Evolutionary conservation across 139 green algal genomes (phyloP).

Genomic region (Micromonas commoda): DNA sequence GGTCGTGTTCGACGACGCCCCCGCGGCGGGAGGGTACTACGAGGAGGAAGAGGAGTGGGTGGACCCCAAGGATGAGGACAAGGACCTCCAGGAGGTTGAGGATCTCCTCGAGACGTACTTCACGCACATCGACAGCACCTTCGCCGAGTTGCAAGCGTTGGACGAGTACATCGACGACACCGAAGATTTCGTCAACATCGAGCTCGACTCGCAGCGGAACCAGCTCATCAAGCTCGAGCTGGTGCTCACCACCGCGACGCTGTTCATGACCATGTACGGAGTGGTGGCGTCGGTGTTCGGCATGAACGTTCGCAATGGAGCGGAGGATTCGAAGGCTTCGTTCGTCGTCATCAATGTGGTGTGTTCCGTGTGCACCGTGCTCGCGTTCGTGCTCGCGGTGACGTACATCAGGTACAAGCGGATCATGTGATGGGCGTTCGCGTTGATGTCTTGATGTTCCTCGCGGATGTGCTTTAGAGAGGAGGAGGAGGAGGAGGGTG

Average conservation of each 20-base stretch:
- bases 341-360: conserved; percentile 5
- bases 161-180: conserved; percentile 94
- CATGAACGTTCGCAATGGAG: conserved; percentile 75
- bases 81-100: conserved; percentile 31
- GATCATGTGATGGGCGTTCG: not conserved
- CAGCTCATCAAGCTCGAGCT: conserved; percentile 67
- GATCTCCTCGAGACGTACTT: conserved; percentile 28
- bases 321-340: not conserved
- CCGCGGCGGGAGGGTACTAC: not conserved
- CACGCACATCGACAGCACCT: conserved; percentile 20
- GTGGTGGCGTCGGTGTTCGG: conserved; percentile 79
- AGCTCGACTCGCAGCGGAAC: conserved; percentile 74
- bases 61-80: conserved; percentile 22
- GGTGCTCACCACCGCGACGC: conserved; percentile 71
- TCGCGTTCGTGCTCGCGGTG: not conserved
- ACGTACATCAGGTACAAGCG: not conserved
- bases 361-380: not conserved
- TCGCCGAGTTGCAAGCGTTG: conserved; percentile 44
- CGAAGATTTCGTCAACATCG: conserved; percentile 94
- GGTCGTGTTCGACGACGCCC: not conserved
- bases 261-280: conserved; percentile 61
- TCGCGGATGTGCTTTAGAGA: not conserved
- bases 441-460: not conserved
- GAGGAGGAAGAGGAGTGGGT: not conserved
- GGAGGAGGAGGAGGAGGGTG: not conserved